A percentile compares a stretch with the other conserved stretches of the same genome.
phyloP scores from a whole-genome alignment of 441 rosid genomes.

The Erysimum cheiri region DNA sequence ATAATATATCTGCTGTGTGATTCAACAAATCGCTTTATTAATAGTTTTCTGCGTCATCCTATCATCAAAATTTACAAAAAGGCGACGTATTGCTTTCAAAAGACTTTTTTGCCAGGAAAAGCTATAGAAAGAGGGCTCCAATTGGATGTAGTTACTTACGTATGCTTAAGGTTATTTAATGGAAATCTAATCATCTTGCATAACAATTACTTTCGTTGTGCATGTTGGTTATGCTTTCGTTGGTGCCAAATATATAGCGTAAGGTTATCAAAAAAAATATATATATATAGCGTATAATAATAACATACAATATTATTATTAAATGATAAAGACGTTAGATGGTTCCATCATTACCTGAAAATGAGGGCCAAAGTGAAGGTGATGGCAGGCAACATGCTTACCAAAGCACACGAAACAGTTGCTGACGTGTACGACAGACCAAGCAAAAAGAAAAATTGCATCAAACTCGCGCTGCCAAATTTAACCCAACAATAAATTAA shows the following conservation, averaged over 20 bases:
- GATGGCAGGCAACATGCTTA: constrained; percentile 56
- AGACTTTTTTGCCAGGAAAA: no score
- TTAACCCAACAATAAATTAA: neutral
- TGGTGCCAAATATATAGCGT: neutral
- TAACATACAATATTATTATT: neutral
- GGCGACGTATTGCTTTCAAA: no score
- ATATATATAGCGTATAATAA: neutral
- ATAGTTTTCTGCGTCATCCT: neutral
- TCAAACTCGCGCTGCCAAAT: constrained; percentile 55
- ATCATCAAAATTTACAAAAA: neutral
- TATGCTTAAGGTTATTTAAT: constrained; percentile 1
- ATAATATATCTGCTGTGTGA: neutral
- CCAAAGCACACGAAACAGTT: constrained; percentile 58
- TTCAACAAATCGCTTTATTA: neutral
- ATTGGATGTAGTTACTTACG: constrained; percentile 27
- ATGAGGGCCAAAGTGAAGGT: constrained; percentile 59
- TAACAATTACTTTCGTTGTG: neutral
- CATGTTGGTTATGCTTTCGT: neutral
- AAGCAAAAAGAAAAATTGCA: constrained; percentile 57
- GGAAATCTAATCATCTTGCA: constrained; percentile 33
- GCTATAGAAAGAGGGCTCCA: neutral
- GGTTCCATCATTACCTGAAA: constrained; percentile 51
- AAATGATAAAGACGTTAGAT: constrained; percentile 11
- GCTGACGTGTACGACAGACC: constrained; percentile 65
- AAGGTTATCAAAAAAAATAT: no score